Conservation (phyloP, 1,284 basidiomycete species). For the Stereum hirsutum region DNA sequence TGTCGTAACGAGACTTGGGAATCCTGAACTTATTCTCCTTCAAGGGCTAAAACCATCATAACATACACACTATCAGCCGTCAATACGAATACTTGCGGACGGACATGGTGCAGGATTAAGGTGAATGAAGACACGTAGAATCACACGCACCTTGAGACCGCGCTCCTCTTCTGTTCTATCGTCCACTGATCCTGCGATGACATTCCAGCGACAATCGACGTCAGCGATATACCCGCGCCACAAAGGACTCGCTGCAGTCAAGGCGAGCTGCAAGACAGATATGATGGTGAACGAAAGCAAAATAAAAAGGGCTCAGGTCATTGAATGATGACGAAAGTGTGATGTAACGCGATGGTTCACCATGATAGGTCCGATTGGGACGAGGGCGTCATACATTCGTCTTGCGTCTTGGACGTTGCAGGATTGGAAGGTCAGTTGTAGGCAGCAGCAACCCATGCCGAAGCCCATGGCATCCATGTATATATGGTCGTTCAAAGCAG, state of each 20-base stretch:
- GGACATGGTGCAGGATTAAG: no score
- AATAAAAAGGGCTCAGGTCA: conserved; percentile 17
- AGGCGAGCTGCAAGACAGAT: conserved; percentile 57
- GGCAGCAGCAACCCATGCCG: conserved; percentile 98
- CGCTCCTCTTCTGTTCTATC: conserved; percentile 94
- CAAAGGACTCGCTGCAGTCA: conserved; percentile 90
- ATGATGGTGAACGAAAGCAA: conserved; percentile 1
- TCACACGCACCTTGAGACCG: conserved; percentile 68
- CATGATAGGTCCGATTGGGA: conserved; percentile 93
- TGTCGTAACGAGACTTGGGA: conserved; percentile 96
- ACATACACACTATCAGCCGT: neutral
- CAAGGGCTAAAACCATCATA: no score
- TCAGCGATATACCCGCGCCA: conserved; percentile 95
- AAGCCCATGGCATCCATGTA: conserved; percentile 99
- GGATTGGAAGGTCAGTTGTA: conserved; percentile 97
- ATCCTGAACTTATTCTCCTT: conserved; percentile 69
- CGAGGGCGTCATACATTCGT: conserved; percentile 88
- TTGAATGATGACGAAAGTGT: no score
- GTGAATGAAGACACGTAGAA: no score
- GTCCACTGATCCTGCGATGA: conserved; percentile 95
- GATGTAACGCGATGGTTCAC: no score
- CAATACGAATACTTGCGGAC: no score
- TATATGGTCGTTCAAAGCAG: conserved; percentile 85
- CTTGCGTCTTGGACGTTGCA: conserved; percentile 90
- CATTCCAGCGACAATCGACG: conserved; percentile 98